These are phyloP conservation scores for Schizothecium vesticola DNA, from an alignment of 495 filamentous ascomycete species.

Conservation along the genomic window DNA sequence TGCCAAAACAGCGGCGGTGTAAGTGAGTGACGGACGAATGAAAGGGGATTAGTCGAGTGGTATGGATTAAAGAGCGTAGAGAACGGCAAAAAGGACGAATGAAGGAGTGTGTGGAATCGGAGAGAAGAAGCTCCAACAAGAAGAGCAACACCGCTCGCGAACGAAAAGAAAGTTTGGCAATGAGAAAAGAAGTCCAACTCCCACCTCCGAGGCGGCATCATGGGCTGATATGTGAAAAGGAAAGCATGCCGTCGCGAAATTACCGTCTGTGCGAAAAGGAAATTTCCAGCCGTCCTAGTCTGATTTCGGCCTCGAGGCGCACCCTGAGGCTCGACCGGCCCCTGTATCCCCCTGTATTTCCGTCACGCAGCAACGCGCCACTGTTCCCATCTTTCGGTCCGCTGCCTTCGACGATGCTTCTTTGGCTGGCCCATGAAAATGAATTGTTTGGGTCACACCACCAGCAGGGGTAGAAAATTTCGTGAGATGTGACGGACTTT, in stretches of 20 bases:
- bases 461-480: background rate
- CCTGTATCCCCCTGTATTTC: background rate
- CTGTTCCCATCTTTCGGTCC: background rate
- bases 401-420: background rate
- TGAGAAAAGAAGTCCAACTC: background rate
- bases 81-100: background rate
- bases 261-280: conserved; percentile 2
- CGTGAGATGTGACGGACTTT: background rate
- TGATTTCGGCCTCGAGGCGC: conserved; percentile 2
- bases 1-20: background rate
- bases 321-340: background rate
- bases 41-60: background rate
- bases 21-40: background rate
- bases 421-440: background rate
- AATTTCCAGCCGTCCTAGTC: conserved; percentile 1
- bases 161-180: background rate
- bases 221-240: background rate
- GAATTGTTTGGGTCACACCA: background rate
- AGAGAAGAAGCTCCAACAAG: background rate
- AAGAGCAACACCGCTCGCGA: background rate
- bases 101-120: background rate
- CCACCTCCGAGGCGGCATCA: background rate
- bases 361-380: background rate
- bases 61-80: background rate
- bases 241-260: background rate